These are phyloP conservation scores for Nicotiana sylvestris DNA, from an alignment of 257 asterid genomes.

Conservation along the genomic window DNA sequence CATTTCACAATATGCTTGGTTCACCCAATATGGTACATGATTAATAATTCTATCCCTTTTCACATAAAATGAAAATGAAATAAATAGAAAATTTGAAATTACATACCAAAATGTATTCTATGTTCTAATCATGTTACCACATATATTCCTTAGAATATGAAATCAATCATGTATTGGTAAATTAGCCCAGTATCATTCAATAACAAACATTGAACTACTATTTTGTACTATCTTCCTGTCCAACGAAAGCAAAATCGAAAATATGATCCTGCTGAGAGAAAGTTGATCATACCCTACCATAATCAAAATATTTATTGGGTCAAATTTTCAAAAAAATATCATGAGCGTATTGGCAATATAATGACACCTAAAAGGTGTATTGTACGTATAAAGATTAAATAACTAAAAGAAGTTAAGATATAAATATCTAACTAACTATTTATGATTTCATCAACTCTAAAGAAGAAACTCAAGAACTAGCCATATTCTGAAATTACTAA, in stretches of 20 bases:
- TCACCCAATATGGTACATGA: background rate
- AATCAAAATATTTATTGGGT: background rate
- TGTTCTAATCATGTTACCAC: background rate
- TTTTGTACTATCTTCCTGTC: background rate
- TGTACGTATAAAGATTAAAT: too few relatives aligned
- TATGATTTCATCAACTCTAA: too few relatives aligned
- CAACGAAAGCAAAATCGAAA: background rate
- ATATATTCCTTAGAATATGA: background rate
- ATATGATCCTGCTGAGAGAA: background rate
- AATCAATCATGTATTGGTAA: background rate
- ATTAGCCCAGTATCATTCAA: background rate
- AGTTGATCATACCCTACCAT: background rate
- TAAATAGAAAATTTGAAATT: background rate
- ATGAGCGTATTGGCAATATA: too few relatives aligned
- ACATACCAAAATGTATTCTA: background rate
- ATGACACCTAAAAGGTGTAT: too few relatives aligned
- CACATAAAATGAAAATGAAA: background rate
- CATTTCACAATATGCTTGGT: background rate
- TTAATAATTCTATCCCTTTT: background rate
- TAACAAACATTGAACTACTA: background rate
- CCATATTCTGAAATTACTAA: too few relatives aligned
- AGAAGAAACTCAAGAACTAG: too few relatives aligned
- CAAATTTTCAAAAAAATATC: too few relatives aligned
- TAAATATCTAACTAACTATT: too few relatives aligned
- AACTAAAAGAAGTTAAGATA: too few relatives aligned